Conservation (phyloP, 768 basidiomycete genomes). For the Hericium rajendrae region DNA sequence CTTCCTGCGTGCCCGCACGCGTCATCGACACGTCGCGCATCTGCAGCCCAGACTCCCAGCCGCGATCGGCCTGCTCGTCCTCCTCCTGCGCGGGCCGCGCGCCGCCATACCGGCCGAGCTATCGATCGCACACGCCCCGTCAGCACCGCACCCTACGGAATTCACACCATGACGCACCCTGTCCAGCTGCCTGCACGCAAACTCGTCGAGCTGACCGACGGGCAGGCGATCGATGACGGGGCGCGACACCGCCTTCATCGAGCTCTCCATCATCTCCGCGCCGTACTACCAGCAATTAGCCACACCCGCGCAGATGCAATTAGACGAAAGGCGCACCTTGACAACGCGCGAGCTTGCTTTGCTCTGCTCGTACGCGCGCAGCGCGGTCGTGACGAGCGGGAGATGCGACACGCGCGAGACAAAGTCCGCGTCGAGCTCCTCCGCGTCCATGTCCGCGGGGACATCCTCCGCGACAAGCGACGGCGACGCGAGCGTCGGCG, state of each 20-base stretch:
- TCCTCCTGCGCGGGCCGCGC: slow-evolving; percentile 3
- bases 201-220: slow-evolving; percentile 72
- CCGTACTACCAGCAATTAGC: slow-evolving; percentile 51
- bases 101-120: slow-evolving; percentile 10
- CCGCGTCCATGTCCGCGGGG: slow-evolving; percentile 18
- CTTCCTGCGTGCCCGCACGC: slow-evolving; percentile 5
- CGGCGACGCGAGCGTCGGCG: slow-evolving; percentile 22
- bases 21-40: slow-evolving; percentile 13
- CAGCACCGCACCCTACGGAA: neutral
- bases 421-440: slow-evolving; percentile 24
- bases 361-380: slow-evolving; percentile 70
- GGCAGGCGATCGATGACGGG: slow-evolving; percentile 77
- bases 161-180: slow-evolving; percentile 38
- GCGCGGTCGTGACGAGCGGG: slow-evolving; percentile 64
- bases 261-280: slow-evolving; percentile 79
- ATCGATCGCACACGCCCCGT: neutral
- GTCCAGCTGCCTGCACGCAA: slow-evolving; percentile 83
- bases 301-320: neutral
- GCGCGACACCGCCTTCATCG: slow-evolving; percentile 69
- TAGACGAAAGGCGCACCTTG: slow-evolving; percentile 40
- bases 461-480: slow-evolving; percentile 12
- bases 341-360: slow-evolving; percentile 80
- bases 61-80: slow-evolving; percentile 6
- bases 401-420: slow-evolving; percentile 55
- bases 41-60: slow-evolving; percentile 5